These are phyloP conservation scores for Lachnellula suecica DNA, from an alignment of 2,329 filamentous ascomycete species.

Conservation along the genomic window DNA sequence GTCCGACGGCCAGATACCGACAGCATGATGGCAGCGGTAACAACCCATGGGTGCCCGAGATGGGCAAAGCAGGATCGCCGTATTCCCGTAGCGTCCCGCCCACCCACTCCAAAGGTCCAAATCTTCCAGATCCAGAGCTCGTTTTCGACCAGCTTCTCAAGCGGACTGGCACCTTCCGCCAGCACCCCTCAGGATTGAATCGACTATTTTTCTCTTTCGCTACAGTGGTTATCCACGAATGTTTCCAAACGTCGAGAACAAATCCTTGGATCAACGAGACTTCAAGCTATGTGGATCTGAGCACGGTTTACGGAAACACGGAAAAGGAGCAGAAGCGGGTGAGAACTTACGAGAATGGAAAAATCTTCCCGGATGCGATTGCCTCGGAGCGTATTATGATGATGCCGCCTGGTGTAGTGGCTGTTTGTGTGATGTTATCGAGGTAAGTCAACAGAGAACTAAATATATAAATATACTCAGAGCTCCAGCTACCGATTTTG, in stretches of 20 bases:
- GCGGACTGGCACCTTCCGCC: constrained; percentile 38
- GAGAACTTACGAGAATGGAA: constrained; percentile 42
- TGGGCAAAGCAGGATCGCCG: constrained; percentile 51
- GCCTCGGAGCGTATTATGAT: constrained; percentile 46
- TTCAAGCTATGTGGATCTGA: constrained; percentile 46
- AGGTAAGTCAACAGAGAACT: constrained; percentile 7
- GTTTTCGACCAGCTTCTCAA: constrained; percentile 46
- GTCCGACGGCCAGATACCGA: constrained; percentile 43
- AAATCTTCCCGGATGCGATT: constrained; percentile 42
- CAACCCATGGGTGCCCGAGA: constrained; percentile 48
- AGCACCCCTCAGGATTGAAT: constrained; percentile 45
- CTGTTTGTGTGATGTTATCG: constrained; percentile 42
- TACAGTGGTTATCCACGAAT: constrained; percentile 47
- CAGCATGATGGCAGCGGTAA: constrained; percentile 45
- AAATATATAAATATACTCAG: no score
- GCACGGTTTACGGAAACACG: constrained; percentile 45
- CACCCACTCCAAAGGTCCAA: constrained; percentile 47
- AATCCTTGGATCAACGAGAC: constrained; percentile 45
- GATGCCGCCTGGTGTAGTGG: constrained; percentile 46
- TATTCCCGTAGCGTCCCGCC: constrained; percentile 46
- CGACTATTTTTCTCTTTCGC: constrained; percentile 47
- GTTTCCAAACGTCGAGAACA: constrained; percentile 42
- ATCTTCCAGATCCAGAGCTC: constrained; percentile 46
- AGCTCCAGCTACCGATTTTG: no score
- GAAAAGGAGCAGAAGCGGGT: constrained; percentile 41